Percentiles rank a stretch among this genome's conserved stretches.
Conservation (phyloP, 192 early-diverging fungal genomes). For the Backusella sp. region DNA sequence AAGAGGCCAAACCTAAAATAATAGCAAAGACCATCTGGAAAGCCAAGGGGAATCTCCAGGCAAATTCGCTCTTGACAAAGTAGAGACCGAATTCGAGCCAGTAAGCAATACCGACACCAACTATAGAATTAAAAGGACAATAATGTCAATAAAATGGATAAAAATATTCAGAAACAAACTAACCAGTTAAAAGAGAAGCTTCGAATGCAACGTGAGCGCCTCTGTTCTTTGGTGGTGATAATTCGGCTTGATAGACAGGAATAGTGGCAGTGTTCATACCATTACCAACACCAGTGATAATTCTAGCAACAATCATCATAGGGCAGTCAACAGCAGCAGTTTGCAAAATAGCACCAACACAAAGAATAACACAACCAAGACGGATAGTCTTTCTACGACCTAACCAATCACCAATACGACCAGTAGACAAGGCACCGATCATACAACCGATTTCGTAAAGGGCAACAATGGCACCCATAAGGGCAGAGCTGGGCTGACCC, state of each 20-base stretch:
- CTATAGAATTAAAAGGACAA: conserved; percentile 11
- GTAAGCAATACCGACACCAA: conserved; percentile 52
- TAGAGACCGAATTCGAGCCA: conserved; percentile 45
- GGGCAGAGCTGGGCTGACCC: not conserved
- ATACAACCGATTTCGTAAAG: conserved; percentile 34
- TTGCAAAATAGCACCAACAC: conserved; percentile 49
- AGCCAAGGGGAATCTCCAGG: conserved; percentile 72
- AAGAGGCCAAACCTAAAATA: conserved; percentile 54
- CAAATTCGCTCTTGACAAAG: conserved; percentile 26
- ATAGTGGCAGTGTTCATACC: conserved; percentile 56
- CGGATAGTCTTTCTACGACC: conserved; percentile 48
- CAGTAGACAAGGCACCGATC: conserved; percentile 28
- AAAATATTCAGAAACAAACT: not conserved
- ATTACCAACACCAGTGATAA: conserved; percentile 54
- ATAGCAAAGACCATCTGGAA: conserved; percentile 73
- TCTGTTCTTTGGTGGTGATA: conserved; percentile 51
- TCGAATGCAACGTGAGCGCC: conserved; percentile 52
- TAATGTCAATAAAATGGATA: not conserved
- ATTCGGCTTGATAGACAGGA: conserved; percentile 51
- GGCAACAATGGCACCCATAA: conserved; percentile 54
- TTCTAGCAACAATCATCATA: conserved; percentile 48
- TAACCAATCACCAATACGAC: conserved; percentile 52
- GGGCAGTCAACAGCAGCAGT: conserved; percentile 45
- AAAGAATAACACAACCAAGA: conserved; percentile 50
- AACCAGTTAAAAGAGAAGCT: conserved; percentile 36